Evolutionary conservation across 106 monocot genomes (phyloP), one percentile per base, ranked within the genome.

Genomic region (Dendrobium nobile): DNA sequence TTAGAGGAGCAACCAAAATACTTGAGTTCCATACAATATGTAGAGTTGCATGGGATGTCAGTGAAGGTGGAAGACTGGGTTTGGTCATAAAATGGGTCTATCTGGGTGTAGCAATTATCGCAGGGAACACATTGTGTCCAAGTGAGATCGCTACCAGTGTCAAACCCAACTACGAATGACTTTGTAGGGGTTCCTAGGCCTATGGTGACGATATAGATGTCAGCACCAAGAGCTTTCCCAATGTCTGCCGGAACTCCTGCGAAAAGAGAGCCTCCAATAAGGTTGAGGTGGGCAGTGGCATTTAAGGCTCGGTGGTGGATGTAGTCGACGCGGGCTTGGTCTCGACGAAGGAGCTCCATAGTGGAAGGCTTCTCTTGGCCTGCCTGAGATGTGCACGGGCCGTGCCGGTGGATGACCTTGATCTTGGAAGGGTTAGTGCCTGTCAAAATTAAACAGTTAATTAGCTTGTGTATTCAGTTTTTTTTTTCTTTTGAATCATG

Each of bases 101-200:
- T 61, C 16, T 82, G 77, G 13, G 13, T 16, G 77, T 77, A 82
- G 82, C 82, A 82, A 11, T 11, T 20, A 9, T 6, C 0, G 47
- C 82, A 82, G 0, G 82, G 82, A 5, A 59, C 54, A 56, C 82
- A 82, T 18, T 82, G 82, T 33, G 76, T 68, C 82, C 82, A 82
- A 20, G 82, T 82, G 13, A 82, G 43, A 75, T 82, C 82, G 47
- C 82, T 82, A 22, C 82, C 77, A 0, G 82, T 82, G 82, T 82
- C 82, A 19, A 82, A 82, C 28, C 83, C 16, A 10, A 88, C 59
- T 15, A 81, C 33, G 26, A 47, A 77, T 0, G 61, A 1, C 18
- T 77, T 48, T 18, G 17, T 48, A 0, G 82, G 82, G 67, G 77
- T 82, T 7, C 82, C 82, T 28, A 82, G 37, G 1, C 77, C 82